Conservation (phyloP, 768 basidiomycete species). For the Amylocystis lapponica region DNA sequence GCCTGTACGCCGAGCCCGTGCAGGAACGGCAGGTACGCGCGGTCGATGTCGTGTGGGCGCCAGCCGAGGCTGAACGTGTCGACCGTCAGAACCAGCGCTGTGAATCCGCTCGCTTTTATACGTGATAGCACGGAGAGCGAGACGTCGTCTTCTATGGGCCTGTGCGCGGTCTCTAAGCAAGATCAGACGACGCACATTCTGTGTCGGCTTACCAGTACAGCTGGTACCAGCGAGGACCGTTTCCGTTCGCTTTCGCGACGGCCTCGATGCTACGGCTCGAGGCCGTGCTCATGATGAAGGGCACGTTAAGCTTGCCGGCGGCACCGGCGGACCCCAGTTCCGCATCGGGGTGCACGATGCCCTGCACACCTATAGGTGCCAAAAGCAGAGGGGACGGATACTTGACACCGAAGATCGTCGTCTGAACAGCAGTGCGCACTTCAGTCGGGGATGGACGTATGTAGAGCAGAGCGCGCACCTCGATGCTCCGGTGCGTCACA, state of each 20-base stretch:
- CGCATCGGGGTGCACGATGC: constrained; percentile 62
- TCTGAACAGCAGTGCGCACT: constrained; percentile 34
- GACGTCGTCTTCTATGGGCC: constrained; percentile 58
- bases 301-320: constrained; percentile 54
- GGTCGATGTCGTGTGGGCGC: constrained; percentile 70
- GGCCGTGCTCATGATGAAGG: constrained; percentile 74
- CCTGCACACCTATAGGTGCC: constrained; percentile 77
- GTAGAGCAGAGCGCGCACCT: constrained; percentile 36
- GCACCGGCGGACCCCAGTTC: constrained; percentile 69
- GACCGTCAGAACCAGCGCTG: constrained; percentile 70
- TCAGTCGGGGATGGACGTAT: background rate
- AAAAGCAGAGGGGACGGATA: constrained; percentile 57
- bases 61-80: constrained; percentile 72
- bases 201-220: constrained; percentile 61
- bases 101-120: constrained; percentile 61
- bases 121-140: constrained; percentile 61
- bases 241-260: constrained; percentile 67
- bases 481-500: constrained; percentile 49
- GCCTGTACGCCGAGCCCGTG: constrained; percentile 65
- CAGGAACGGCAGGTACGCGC: constrained; percentile 57
- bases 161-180: constrained; percentile 16
- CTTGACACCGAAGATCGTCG: constrained; percentile 64
- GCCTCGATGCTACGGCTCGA: constrained; percentile 68
- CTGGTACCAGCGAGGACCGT: constrained; percentile 73
- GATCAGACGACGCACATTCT: background rate